Conservation (phyloP, 805 yeast genomes). For the Ogataea siamensis region DNA sequence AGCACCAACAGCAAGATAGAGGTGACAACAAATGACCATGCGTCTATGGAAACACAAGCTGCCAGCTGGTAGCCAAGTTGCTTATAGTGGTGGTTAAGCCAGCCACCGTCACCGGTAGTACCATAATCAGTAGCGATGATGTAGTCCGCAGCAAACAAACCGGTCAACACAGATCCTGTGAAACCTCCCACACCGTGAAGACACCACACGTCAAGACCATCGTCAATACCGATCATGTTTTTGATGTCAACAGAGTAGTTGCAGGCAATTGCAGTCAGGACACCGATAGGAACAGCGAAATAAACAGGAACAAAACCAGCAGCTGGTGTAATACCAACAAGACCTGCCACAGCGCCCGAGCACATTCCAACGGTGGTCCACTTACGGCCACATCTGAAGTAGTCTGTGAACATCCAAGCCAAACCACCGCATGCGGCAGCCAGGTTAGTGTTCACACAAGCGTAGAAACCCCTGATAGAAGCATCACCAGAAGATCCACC, state of each 20-base stretch:
- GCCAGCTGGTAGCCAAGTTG: conserved; percentile 91
- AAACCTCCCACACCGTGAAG: conserved; percentile 94
- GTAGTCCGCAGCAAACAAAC: conserved; percentile 89
- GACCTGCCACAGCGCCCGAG: conserved; percentile 90
- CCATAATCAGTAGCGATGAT: conserved; percentile 79
- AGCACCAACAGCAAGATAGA: conserved; percentile 60
- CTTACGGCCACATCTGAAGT: conserved; percentile 77
- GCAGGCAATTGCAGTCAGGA: conserved; percentile 71
- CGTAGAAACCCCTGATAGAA: conserved; percentile 90
- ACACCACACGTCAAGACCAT: conserved; percentile 93
- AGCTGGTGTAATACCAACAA: conserved; percentile 94
- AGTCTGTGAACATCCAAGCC: conserved; percentile 92
- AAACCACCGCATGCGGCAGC: conserved; percentile 94
- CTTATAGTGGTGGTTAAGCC: conserved; percentile 78
- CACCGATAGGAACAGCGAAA: conserved; percentile 82
- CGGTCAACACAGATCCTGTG: conserved; percentile 80
- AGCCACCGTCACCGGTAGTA: conserved; percentile 71
- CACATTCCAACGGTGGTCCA: conserved; percentile 95
- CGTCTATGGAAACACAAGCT: conserved; percentile 64
- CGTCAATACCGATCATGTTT: conserved; percentile 72
- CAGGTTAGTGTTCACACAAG: conserved; percentile 86
- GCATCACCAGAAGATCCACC: conserved; percentile 98
- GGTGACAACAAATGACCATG: conserved; percentile 76
- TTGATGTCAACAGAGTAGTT: conserved; percentile 85
- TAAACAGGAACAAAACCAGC: conserved; percentile 96